phyloP scores from a whole-genome alignment of 1,284 basidiomycete genomes.

The Veloboletus limbatus region DNA sequence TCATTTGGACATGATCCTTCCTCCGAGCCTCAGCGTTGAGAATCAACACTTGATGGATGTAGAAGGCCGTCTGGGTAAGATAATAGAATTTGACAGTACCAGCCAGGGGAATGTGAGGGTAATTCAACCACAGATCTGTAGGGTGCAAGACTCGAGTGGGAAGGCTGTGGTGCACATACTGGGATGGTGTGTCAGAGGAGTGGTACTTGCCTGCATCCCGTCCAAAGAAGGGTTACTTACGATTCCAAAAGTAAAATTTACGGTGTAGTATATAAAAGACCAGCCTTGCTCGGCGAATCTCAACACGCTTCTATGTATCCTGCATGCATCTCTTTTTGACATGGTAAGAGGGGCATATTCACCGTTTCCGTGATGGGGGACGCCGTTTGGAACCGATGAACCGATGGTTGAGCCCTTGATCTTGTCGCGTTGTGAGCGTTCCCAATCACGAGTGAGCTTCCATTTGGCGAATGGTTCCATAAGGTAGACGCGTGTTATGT shows the following conservation, averaged over 20 bases:
- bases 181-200: slow-evolving; percentile 12
- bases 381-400: slow-evolving; percentile 31
- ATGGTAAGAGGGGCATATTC: slow-evolving; percentile 22
- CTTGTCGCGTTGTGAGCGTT: slow-evolving; percentile 26
- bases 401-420: slow-evolving; percentile 32
- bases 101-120: slow-evolving; percentile 80
- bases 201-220: not conserved
- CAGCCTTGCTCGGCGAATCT: slow-evolving; percentile 96
- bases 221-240: slow-evolving; percentile 52
- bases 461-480: slow-evolving; percentile 78
- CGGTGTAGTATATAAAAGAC: slow-evolving; percentile 78
- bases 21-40: slow-evolving; percentile 91
- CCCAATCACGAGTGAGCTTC: slow-evolving; percentile 60
- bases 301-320: slow-evolving; percentile 68
- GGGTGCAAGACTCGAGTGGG: slow-evolving; percentile 70
- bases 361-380: slow-evolving; percentile 16
- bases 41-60: slow-evolving; percentile 88
- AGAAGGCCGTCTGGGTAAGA: slow-evolving; percentile 89
- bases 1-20: slow-evolving; percentile 96
- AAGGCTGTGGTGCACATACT: slow-evolving; percentile 80
- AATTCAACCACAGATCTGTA: slow-evolving; percentile 73
- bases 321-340: slow-evolving; percentile 46
- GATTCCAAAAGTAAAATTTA: slow-evolving; percentile 77
- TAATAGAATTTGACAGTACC: slow-evolving; percentile 89
- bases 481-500: slow-evolving; percentile 66